Evolutionary conservation across 2,329 filamentous ascomycete species (phyloP), one percentile per base, ranked within the genome.

Genomic region (Paraphoma chrysanthemicola): DNA sequence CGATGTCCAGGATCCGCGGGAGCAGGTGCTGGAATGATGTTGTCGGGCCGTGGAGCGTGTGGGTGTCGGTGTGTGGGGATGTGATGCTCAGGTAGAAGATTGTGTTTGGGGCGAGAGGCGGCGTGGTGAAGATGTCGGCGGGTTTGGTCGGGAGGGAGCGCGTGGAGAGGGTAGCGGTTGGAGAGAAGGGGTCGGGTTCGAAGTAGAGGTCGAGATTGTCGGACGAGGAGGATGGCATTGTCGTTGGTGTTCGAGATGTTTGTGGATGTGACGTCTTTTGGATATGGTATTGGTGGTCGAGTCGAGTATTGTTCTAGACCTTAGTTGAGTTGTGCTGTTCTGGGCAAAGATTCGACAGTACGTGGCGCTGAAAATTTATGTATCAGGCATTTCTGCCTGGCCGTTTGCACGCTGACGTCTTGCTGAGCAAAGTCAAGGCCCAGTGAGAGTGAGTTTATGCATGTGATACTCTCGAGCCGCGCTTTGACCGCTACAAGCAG

Each of bases 81-180:
- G 48, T 67, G 61, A 62, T 48, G 49, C 61, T 59, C 31, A 73
- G 68, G 56, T 71, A 72, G 57, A 60, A 61, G 57, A 68, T 56
- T 9, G 66, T 66, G 43, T 56, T n/a, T 1, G 52, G 18, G 8
- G 31, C 14, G 23, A 43, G 28, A 12, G 47, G 6, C 17, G 59
- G 44, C 1, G 51, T 45, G 38, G 57, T 43, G 51, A 67, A 59
- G 52, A 59, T 42, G 29, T 69, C 61, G n/a, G 23, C 14, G 11
- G 66, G 67, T 30, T 66, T 65, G 10, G 28, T 63, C 58, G 11
- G 17, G 38, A 12, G 53, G 31, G 10, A 42, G n/a, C 16, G 33
- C 6, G 33, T 36, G 33, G 9, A 14, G 3, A 36, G 33, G 43
- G 46, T 45, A 18, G 23, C 46, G 17, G 28, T 29, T 44, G 17